These are phyloP conservation scores for Leishmania guyanensis DNA, from an alignment of 208 protist species.

Conservation along the genomic window DNA sequence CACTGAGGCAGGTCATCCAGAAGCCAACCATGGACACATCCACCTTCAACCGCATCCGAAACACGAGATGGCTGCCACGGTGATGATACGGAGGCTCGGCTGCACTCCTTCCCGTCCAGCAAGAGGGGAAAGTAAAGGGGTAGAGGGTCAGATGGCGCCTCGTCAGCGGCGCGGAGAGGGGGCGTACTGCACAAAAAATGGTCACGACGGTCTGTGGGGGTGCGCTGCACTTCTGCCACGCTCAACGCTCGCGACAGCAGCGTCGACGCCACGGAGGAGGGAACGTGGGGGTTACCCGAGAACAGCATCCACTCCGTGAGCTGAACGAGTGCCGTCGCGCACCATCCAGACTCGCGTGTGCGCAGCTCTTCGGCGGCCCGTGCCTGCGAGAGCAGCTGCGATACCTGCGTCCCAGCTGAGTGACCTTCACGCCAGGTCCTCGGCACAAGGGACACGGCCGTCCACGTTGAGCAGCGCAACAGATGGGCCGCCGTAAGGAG, in stretches of 20 bases:
- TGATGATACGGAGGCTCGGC: not conserved
- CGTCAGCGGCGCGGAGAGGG: not conserved
- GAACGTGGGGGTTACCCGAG: not conserved
- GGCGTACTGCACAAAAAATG: not conserved
- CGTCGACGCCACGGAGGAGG: not conserved
- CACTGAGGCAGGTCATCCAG: conserved; percentile 49
- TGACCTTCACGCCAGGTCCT: not conserved
- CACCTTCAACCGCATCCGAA: conserved; percentile 14
- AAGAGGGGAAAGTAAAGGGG: conserved; percentile 23
- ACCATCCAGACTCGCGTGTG: conserved; percentile 34
- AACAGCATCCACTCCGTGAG: conserved; percentile 26
- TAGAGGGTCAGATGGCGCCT: conserved; percentile 2
- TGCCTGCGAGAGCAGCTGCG: not conserved
- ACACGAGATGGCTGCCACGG: not conserved
- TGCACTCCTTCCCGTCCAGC: not conserved
- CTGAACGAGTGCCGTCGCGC: conserved; percentile 28
- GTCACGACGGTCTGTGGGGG: not conserved
- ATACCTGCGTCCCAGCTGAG: not conserved
- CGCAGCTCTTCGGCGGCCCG: conserved; percentile 16
- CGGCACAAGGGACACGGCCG: conserved; percentile 10
- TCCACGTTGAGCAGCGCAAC: conserved; percentile 40
- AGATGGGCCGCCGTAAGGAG: conserved; percentile 42
- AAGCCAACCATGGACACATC: conserved; percentile 72
- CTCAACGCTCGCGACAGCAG: conserved; percentile 12
- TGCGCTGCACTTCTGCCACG: not conserved